phyloP scores from a whole-genome alignment of 1,139 yeast genomes.

The Yarrowia galli region DNA sequence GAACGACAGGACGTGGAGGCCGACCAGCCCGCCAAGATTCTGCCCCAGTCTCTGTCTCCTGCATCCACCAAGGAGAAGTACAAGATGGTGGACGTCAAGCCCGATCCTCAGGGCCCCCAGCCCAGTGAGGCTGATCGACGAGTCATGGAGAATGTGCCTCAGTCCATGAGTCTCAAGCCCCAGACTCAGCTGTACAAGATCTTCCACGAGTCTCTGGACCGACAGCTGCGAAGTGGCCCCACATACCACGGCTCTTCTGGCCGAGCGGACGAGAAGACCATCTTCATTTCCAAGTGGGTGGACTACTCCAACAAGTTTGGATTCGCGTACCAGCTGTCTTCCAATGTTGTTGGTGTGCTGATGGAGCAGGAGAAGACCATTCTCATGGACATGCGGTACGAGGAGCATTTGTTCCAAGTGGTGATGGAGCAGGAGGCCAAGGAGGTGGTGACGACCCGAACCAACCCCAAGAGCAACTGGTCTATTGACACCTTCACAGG shows the following conservation, averaged over 20 bases:
- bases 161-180: conserved; percentile 24
- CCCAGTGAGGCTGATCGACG: conserved; percentile 33
- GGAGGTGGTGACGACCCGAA: neutral
- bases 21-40: conserved; percentile 70
- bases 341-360: conserved; percentile 90
- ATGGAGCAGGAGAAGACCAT: conserved; percentile 86
- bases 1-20: conserved; percentile 73
- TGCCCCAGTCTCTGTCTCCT: conserved; percentile 91
- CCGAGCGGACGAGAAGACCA: conserved; percentile 41
- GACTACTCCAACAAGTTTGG: conserved; percentile 97
- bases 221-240: conserved; percentile 18
- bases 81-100: conserved; percentile 60
- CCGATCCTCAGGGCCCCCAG: conserved; percentile 35
- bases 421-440: conserved; percentile 27
- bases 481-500: conserved; percentile 44
- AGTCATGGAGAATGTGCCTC: conserved; percentile 34
- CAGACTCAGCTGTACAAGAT: conserved; percentile 13
- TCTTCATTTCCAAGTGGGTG: conserved; percentile 92
- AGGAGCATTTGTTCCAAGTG: conserved; percentile 27
- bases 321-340: conserved; percentile 87
- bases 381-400: conserved; percentile 56
- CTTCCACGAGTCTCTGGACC: conserved; percentile 12
- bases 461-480: conserved; percentile 34
- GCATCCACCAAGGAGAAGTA: conserved; percentile 89
- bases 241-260: neutral